Percentiles rank a stretch among this genome's conserved stretches.
phyloP scores from a whole-genome alignment of 352 stramenopile genomes.

The Phytophthora pini region DNA sequence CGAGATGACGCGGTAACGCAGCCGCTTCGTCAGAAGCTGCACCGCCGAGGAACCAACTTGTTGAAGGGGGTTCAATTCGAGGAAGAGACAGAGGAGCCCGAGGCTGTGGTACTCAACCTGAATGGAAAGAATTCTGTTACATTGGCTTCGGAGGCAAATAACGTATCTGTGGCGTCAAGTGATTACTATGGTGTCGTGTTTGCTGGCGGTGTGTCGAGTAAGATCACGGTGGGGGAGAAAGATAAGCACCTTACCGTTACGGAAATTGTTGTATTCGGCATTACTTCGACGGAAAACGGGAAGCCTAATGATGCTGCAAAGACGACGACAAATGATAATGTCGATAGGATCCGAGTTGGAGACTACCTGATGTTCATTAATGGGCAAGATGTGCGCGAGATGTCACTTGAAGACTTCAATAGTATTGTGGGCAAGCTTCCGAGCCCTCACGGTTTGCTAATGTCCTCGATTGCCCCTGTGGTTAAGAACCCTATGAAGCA shows the following conservation, averaged over 20 bases:
- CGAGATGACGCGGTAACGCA: constrained; percentile 71
- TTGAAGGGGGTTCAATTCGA: constrained; percentile 63
- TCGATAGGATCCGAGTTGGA: constrained; percentile 37
- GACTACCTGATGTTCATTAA: constrained; percentile 68
- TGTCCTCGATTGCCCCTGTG: constrained; percentile 52
- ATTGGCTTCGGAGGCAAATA: constrained; percentile 21
- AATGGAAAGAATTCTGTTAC: constrained; percentile 21
- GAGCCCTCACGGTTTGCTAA: constrained; percentile 60
- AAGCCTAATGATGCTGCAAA: constrained; percentile 14
- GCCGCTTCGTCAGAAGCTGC: constrained; percentile 54
- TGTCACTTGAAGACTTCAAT: constrained; percentile 43
- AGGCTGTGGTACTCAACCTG: constrained; percentile 14
- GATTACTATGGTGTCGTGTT: constrained; percentile 66
- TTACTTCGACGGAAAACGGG: constrained; percentile 13
- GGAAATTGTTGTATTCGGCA: constrained; percentile 21
- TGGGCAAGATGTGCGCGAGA: constrained; percentile 49
- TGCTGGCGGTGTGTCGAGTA: constrained; percentile 41
- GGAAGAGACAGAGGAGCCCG: constrained; percentile 39
- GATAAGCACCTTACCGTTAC: constrained; percentile 57
- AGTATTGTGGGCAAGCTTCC: constrained; percentile 30
- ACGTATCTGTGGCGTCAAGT: constrained; percentile 17
- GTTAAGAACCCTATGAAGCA: constrained; percentile 60
- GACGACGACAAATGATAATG: constrained; percentile 34
- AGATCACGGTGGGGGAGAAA: constrained; percentile 46
- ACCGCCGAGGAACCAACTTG: constrained; percentile 48